A percentile compares a stretch with the other conserved stretches of the same genome.
phyloP scores from a whole-genome alignment of 1,284 basidiomycete genomes.

The Amylostereum areolatum region DNA sequence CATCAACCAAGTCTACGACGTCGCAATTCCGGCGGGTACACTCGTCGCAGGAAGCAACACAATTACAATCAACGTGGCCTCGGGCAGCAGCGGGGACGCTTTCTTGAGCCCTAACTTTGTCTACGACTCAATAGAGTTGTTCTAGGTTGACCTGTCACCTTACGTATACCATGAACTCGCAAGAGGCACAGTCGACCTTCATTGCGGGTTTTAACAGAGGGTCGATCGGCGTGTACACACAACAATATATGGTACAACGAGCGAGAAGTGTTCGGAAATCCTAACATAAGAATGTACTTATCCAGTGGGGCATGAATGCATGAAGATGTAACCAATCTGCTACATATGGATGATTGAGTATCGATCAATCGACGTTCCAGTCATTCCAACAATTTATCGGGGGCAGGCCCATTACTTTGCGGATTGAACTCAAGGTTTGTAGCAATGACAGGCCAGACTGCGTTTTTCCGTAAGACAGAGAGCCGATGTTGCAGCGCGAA shows the following conservation, averaged over 20 bases:
- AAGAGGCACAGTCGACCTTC: too few relatives aligned
- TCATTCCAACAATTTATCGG: neutral
- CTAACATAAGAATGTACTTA: too few relatives aligned
- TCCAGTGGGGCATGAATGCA: too few relatives aligned
- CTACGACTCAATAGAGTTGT: conserved; percentile 38
- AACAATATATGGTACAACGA: too few relatives aligned
- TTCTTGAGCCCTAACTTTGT: conserved; percentile 41
- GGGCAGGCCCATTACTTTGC: conserved; percentile 3
- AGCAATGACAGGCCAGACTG: conserved; percentile 68
- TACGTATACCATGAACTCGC: too few relatives aligned
- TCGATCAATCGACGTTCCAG: neutral
- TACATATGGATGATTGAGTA: too few relatives aligned
- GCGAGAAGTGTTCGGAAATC: too few relatives aligned
- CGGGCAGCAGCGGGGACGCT: conserved; percentile 34
- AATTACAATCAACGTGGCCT: conserved; percentile 35
- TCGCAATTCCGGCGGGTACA: conserved; percentile 32
- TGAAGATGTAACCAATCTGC: too few relatives aligned
- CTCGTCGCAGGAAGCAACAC: conserved; percentile 35
- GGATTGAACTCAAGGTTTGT: conserved; percentile 60
- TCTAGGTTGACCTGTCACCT: too few relatives aligned
- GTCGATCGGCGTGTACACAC: too few relatives aligned
- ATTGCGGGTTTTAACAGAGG: too few relatives aligned
- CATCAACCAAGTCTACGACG: conserved; percentile 36
- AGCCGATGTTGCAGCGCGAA: conserved; percentile 1
- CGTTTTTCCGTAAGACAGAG: neutral